These are phyloP conservation scores for Silene vulgaris DNA, from an alignment of 179 eudicot genomes.

Conservation along the genomic window DNA sequence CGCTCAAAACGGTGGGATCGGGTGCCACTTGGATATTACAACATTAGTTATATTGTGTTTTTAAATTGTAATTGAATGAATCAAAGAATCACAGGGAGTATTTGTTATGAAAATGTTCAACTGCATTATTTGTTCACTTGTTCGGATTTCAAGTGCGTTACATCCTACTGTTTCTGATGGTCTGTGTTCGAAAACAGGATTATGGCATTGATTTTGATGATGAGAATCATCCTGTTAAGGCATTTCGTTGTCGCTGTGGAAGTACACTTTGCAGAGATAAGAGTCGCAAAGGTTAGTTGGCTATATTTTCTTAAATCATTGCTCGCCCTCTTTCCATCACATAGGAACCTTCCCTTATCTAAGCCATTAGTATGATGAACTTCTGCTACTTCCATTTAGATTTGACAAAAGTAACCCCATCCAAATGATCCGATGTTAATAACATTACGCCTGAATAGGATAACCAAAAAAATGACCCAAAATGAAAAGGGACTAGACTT, in stretches of 20 bases:
- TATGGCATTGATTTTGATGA: slow-evolving; percentile 67
- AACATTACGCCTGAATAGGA: too few species aligned
- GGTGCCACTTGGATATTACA: neutral
- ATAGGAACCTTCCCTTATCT: too few species aligned
- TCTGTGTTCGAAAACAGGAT: slow-evolving; percentile 40
- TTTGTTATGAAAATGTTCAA: neutral
- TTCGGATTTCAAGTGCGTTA: neutral
- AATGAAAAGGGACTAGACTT: too few species aligned
- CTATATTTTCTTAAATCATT: neutral
- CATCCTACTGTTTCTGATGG: slow-evolving; percentile 4
- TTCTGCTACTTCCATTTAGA: neutral
- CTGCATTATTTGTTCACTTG: neutral
- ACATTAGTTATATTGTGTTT: neutral
- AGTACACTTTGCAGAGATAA: slow-evolving; percentile 43
- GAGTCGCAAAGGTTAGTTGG: slow-evolving; percentile 36
- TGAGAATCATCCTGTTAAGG: slow-evolving; percentile 55
- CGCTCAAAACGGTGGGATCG: neutral
- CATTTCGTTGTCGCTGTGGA: slow-evolving; percentile 62
- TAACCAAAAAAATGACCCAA: too few species aligned
- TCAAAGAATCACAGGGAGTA: neutral
- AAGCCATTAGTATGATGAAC: too few species aligned
- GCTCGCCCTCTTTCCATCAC: neutral
- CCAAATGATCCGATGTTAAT: too few species aligned
- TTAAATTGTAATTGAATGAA: neutral
- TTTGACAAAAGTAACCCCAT: too few species aligned